Conservation (phyloP, 2,329 filamentous ascomycete species). For the Colletotrichum salicis region DNA sequence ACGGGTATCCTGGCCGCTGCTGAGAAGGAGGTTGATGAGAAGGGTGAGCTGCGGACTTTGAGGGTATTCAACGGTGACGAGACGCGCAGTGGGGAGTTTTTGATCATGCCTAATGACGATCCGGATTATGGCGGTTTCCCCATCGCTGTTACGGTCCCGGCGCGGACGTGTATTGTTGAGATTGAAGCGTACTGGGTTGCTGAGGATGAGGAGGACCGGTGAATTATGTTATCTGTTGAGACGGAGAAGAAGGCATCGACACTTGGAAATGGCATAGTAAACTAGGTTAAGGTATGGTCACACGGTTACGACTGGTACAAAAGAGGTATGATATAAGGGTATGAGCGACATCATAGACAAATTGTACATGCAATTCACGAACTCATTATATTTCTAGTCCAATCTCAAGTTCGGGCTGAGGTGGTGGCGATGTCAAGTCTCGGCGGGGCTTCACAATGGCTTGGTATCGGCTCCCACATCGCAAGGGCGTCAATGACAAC, state of each 20-base stretch:
- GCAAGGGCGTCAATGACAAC: slow-evolving; percentile 22
- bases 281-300: background rate
- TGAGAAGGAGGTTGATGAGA: slow-evolving; percentile 50
- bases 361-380: background rate
- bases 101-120: slow-evolving; percentile 66
- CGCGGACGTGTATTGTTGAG: slow-evolving; percentile 58
- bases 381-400: background rate
- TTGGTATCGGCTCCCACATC: background rate
- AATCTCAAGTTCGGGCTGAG: background rate
- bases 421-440: background rate
- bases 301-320: background rate
- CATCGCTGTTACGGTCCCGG: slow-evolving; percentile 64
- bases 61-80: slow-evolving; percentile 53
- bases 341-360: background rate
- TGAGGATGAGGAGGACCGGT: slow-evolving; percentile 41
- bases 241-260: background rate
- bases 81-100: slow-evolving; percentile 54
- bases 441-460: background rate
- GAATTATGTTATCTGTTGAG: background rate
- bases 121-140: slow-evolving; percentile 67
- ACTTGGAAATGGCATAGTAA: background rate
- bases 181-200: slow-evolving; percentile 50
- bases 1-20: slow-evolving; percentile 48
- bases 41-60: slow-evolving; percentile 45
- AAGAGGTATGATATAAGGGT: background rate